Percentiles rank a stretch among this genome's conserved stretches.
These are phyloP conservation scores for Tolypocladium tundrense DNA, from an alignment of 2,329 filamentous ascomycete species.

Conservation along the genomic window DNA sequence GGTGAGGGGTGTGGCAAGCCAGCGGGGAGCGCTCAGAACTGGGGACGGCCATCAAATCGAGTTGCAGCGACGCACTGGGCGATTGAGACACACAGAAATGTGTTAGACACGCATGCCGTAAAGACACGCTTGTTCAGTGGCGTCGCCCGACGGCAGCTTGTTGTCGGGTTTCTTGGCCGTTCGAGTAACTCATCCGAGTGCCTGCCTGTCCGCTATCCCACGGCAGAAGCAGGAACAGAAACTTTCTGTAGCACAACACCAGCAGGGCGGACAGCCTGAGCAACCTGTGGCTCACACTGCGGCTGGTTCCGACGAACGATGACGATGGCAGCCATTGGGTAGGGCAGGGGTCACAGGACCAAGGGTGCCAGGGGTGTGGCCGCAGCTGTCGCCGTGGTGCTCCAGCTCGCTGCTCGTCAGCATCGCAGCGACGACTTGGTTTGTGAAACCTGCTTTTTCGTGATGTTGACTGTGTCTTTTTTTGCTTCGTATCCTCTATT, in stretches of 20 bases:
- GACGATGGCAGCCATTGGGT: neutral
- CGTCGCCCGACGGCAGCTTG: neutral
- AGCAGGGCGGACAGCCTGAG: neutral
- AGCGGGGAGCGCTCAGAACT: neutral
- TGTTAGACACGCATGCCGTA: constrained; percentile 2
- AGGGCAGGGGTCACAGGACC: neutral
- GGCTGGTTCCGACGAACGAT: neutral
- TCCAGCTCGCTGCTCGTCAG: neutral
- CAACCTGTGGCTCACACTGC: neutral
- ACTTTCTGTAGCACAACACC: neutral
- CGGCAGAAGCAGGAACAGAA: neutral
- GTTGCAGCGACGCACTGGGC: neutral
- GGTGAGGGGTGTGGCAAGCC: neutral
- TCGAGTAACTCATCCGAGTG: neutral
- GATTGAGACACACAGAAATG: neutral
- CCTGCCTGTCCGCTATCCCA: neutral
- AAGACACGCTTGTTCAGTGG: neutral
- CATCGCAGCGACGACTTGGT: neutral
- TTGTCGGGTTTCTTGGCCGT: neutral
- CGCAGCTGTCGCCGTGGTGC: neutral
- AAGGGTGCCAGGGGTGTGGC: neutral
- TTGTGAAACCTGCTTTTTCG: neutral
- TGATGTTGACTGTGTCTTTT: neutral
- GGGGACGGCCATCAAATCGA: neutral
- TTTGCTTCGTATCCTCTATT: neutral